Percentiles rank a stretch among this genome's conserved stretches.
Evolutionary conservation across 352 stramenopile genomes (phyloP).

Genomic region (Phytopythium aichiense): DNA sequence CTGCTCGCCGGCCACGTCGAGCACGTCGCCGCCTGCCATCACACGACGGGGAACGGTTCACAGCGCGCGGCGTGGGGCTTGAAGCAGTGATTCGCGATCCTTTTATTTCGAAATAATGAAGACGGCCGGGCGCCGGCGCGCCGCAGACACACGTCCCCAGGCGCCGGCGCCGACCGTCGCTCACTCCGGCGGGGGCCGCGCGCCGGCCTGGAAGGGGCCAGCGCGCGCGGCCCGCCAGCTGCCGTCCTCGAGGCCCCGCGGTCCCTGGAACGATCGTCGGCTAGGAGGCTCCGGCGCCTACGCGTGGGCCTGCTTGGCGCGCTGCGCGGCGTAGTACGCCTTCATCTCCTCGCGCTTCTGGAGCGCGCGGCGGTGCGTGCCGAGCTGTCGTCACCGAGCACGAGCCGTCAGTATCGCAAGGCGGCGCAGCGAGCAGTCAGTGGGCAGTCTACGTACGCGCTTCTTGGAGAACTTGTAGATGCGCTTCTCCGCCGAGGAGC

Average conservation of each 20-base stretch:
- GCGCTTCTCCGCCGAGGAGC: constrained; percentile 96
- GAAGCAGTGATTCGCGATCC: constrained; percentile 65
- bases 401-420: neutral
- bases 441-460: constrained; percentile 65
- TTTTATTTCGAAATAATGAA: constrained; percentile 81
- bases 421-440: neutral
- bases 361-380: constrained; percentile 97
- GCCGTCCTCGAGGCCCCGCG: constrained; percentile 4
- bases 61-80: constrained; percentile 9
- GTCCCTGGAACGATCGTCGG: constrained; percentile 40
- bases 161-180: neutral
- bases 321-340: constrained; percentile 95
- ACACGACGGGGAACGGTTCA: constrained; percentile 5
- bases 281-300: constrained; percentile 27
- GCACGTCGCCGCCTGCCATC: neutral
- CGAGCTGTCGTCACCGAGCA: constrained; percentile 69
- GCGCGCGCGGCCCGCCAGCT: neutral
- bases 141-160: neutral
- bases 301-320: constrained; percentile 91
- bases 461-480: constrained; percentile 99
- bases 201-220: neutral
- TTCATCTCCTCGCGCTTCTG: constrained; percentile 99
- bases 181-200: neutral
- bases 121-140: constrained; percentile 27
- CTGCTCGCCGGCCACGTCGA: too few relatives aligned